Evolutionary conservation across 2,329 filamentous ascomycete species (phyloP).

Genomic region (Colletotrichum caudatum): DNA sequence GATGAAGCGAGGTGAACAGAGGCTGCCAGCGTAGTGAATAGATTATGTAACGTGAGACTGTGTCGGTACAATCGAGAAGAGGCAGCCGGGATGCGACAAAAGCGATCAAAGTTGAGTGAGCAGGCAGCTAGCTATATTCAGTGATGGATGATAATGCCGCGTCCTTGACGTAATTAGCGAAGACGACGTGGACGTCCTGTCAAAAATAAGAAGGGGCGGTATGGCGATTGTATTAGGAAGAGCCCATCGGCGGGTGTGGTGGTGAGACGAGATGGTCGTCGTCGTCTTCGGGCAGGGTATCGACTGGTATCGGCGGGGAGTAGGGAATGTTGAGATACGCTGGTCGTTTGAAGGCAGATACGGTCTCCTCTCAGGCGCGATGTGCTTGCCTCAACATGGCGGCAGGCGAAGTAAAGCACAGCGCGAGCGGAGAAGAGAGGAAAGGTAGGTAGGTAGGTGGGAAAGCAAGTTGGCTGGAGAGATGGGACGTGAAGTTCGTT

Average conservation of each 20-base stretch:
- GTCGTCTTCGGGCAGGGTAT: neutral
- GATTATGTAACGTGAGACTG: slow-evolving; percentile 28
- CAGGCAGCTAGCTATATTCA: neutral
- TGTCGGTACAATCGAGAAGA: slow-evolving; percentile 20
- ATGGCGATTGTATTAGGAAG: slow-evolving; percentile 4
- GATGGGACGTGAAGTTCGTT: slow-evolving; percentile 26
- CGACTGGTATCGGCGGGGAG: neutral
- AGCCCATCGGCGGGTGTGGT: slow-evolving; percentile 7
- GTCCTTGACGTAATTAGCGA: neutral
- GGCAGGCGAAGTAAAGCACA: neutral
- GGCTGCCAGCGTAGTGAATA: slow-evolving; percentile 22
- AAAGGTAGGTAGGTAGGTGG: slow-evolving; percentile 17
- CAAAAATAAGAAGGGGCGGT: neutral
- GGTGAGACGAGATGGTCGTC: slow-evolving; percentile 18
- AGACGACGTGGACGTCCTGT: slow-evolving; percentile 12
- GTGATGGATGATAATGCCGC: neutral
- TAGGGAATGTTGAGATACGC: neutral
- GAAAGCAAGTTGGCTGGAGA: slow-evolving; percentile 3
- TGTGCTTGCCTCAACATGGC: slow-evolving; percentile 17
- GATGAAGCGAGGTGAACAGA: slow-evolving; percentile 16
- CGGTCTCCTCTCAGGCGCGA: slow-evolving; percentile 13
- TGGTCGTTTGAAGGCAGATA: slow-evolving; percentile 2
- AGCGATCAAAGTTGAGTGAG: slow-evolving; percentile 12
- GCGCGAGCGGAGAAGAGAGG: neutral
- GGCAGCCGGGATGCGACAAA: slow-evolving; percentile 35